Evolutionary conservation across 306 rosid species (phyloP), one percentile per base, ranked within the genome.

Genomic region (Astragalus glycyphyllos): DNA sequence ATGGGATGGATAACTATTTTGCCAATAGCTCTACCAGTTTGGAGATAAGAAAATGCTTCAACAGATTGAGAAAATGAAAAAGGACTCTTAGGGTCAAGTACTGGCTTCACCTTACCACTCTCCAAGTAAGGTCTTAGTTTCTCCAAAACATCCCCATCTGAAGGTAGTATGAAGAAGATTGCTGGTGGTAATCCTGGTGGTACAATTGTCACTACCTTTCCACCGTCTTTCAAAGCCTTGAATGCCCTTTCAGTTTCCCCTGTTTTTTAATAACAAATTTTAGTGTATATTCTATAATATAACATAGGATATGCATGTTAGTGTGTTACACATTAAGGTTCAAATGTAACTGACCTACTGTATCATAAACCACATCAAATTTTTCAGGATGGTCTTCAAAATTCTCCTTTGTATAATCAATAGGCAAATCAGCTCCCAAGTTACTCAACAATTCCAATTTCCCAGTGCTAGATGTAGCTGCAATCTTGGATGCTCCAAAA

Each of bases 21-120:
- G 17, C 68, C 68, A 17, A 35, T 62, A 62, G 9, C 51, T 62
- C 68, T 41, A 7, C 68, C 51, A 41, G 68, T 62, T 62, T 62
- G 11, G 3, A 62, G 68, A 62, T 62, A 62, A 6, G 68, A 62
- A 41, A 62, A 62, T 17, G 68, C 68, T 17, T 62, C 68, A 41
- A 62, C 51, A 17, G 68, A 11, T 41, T 62, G 68, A 40, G 68
- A 62, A 41, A 62, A 62, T 41, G 68, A 51, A 62, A 62, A 62
- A 11, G 68, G 68, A 1, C 35, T 40, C 11, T 41, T 62, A 5
- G 68, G 68, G 11, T 41, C 68, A 41, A 62, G 50, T 48, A 62
- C 51, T 17, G 68, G 37, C 68, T 62, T 62, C 68, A 62, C 68
- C 35, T 62, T 62, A 17, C 68, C 68, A 41, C 51, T 62, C 68